These are phyloP conservation scores for Cylindrotheca closterium DNA, from an alignment of 108 stramenopile species.

Conservation along the genomic window DNA sequence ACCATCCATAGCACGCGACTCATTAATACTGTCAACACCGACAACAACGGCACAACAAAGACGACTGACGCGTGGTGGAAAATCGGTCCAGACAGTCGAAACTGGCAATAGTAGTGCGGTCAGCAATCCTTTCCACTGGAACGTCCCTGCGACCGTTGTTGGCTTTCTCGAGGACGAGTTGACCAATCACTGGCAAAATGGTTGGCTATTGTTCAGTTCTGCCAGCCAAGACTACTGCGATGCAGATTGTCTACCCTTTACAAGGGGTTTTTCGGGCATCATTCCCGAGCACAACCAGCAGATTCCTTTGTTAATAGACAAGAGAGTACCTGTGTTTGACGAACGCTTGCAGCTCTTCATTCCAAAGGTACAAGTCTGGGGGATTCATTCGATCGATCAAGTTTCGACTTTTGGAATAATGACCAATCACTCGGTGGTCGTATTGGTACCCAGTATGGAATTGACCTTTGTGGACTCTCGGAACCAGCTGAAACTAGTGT, in stretches of 20 bases:
- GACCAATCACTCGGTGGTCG: not conserved
- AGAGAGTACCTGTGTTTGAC: no score
- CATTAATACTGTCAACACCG: not conserved
- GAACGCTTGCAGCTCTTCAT: no score
- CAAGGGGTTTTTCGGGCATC: slow-evolving; percentile 61
- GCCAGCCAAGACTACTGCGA: slow-evolving; percentile 20
- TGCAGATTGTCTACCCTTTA: not conserved
- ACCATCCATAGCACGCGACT: not conserved
- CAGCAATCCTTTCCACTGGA: slow-evolving; percentile 15
- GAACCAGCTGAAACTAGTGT: slow-evolving; percentile 41
- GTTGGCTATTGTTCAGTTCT: slow-evolving; percentile 21
- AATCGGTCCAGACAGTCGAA: no score
- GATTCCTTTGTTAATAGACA: no score
- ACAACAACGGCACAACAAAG: not conserved
- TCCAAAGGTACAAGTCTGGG: no score
- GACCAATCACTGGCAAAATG: slow-evolving; percentile 29
- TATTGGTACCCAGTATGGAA: slow-evolving; percentile 28
- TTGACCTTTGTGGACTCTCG: slow-evolving; percentile 2
- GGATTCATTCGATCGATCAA: no score
- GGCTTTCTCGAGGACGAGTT: slow-evolving; percentile 21
- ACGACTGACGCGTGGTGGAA: not conserved
- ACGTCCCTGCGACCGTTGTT: slow-evolving; percentile 7
- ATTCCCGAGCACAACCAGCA: slow-evolving; percentile 8
- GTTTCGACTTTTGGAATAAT: no score
- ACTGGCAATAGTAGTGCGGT: not conserved